Base-by-base conservation (phyloP, 1,284 basidiomycete species). In the Cystobasidium slooffiae region DNA sequence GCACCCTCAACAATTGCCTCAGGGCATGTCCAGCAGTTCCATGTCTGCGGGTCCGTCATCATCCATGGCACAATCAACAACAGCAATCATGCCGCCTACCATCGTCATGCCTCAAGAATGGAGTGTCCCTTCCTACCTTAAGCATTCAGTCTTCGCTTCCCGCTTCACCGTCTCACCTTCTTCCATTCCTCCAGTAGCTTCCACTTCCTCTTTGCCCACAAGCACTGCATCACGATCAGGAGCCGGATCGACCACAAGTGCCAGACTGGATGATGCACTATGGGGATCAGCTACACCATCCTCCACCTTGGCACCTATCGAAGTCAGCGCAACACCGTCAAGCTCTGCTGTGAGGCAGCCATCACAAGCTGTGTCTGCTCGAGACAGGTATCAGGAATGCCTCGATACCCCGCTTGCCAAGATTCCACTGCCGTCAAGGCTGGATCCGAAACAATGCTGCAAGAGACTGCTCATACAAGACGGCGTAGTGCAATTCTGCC, bases 131-230 rank as follows among this genome's bases (percentile, higher is more conserved):
- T 81, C 87, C 1, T 92, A 92, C 81, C 86, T 92, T 63, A 88
- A 90, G 47, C 85, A 90, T 80, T 91, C 90, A 4, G 86, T 88
- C 4, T 83, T 92, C 64, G 87, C 88, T 68, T 84, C 91, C 78
- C 82, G 89, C 72, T 83, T 92, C 9, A 87, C 88, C 73, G 61
- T 72, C 6, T 46, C 59, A 14, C 43, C 59, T n/a, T 66, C 64
- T 22, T 52, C 64, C 12, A 14, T 49, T 9, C 53, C 64, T 10
- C 51, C 64, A 6, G 64, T 43, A 3, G 64, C 81, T 80, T 47
- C 47, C 14, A 49, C 10, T 61, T 64, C 59, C 63, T 84, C 86
- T 47, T 22, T 5, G 31, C 5, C 31, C 31, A 31, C 64, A 49
- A 55, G 66, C 10, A 8, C 59, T n/a, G 12, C n/a, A 22, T 18